A percentile compares a stretch with the other conserved stretches of the same genome.
Evolutionary conservation across 2,329 filamentous ascomycete species (phyloP).

Genomic region (Nemania sp.): DNA sequence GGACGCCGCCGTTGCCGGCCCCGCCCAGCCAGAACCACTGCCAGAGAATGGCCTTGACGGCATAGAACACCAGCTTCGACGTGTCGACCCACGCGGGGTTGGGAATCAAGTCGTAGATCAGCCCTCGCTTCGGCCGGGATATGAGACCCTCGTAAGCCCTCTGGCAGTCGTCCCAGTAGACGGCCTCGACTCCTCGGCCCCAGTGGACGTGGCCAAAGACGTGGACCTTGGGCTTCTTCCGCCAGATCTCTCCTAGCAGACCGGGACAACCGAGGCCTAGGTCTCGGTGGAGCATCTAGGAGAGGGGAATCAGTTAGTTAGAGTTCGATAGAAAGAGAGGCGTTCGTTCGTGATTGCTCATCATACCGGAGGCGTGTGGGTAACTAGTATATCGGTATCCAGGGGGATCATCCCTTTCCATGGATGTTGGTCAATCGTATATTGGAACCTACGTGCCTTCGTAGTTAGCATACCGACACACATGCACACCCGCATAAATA

Average conservation of each 20-base stretch:
- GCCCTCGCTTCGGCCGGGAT: slow-evolving; percentile 48
- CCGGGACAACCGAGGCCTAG: slow-evolving; percentile 71
- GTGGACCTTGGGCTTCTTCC: slow-evolving; percentile 74
- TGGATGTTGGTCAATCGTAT: slow-evolving; percentile 65
- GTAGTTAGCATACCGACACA: slow-evolving; percentile 4
- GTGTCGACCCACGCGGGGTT: slow-evolving; percentile 53
- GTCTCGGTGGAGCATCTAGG: slow-evolving; percentile 68
- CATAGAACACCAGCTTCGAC: slow-evolving; percentile 50
- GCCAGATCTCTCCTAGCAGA: slow-evolving; percentile 73
- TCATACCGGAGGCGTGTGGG: slow-evolving; percentile 74
- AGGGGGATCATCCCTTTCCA: slow-evolving; percentile 74
- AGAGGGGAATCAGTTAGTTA: not conserved
- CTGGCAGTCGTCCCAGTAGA: slow-evolving; percentile 78
- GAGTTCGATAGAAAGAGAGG: not conserved
- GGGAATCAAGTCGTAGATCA: slow-evolving; percentile 53
- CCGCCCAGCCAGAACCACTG: slow-evolving; percentile 61
- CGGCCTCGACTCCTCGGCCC: slow-evolving; percentile 69
- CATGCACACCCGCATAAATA: not conserved
- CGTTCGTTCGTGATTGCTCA: not conserved
- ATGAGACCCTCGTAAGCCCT: slow-evolving; percentile 70
- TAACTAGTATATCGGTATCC: slow-evolving; percentile 78
- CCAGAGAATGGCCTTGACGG: slow-evolving; percentile 55
- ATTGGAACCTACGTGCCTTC: slow-evolving; percentile 65
- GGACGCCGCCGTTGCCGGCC: slow-evolving; percentile 53
- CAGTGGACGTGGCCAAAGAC: slow-evolving; percentile 87